These are phyloP conservation scores for Cladosporium sphaerospermum DNA, from an alignment of 2,329 filamentous ascomycete genomes.

Conservation along the genomic window DNA sequence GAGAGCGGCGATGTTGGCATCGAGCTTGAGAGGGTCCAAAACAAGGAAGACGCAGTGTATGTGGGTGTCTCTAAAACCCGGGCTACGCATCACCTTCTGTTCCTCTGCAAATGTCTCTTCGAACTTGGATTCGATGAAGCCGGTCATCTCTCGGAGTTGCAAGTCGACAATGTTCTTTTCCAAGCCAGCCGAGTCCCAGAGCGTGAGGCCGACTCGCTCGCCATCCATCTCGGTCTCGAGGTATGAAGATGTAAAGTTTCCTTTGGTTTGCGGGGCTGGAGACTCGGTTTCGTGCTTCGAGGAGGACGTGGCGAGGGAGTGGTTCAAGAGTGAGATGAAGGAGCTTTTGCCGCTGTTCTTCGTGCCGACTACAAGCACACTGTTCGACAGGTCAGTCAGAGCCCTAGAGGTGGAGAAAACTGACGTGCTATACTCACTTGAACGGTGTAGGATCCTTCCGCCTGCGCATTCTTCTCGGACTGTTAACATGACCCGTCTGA, in stretches of 20 bases:
- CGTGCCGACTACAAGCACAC: constrained; percentile 83
- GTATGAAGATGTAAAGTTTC: constrained; percentile 74
- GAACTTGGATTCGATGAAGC: constrained; percentile 95
- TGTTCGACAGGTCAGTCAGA: constrained; percentile 33
- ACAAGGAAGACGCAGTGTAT: constrained; percentile 94
- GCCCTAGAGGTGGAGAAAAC: too few relatives aligned
- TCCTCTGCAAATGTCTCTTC: constrained; percentile 96
- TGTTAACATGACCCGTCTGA: constrained; percentile 77
- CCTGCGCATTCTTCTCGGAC: constrained; percentile 81
- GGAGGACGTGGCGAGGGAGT: constrained; percentile 72
- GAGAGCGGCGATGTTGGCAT: constrained; percentile 52
- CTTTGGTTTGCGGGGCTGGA: constrained; percentile 23
- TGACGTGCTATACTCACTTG: constrained; percentile 63
- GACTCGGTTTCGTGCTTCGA: constrained; percentile 57
- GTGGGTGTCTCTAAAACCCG: constrained; percentile 89
- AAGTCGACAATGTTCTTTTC: constrained; percentile 94
- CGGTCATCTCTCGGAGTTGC: constrained; percentile 82
- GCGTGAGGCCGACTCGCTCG: constrained; percentile 82
- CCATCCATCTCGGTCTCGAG: constrained; percentile 91
- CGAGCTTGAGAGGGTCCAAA: constrained; percentile 79
- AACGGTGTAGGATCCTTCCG: constrained; percentile 97
- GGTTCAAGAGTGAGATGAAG: constrained; percentile 91
- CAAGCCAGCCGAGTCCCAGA: constrained; percentile 94
- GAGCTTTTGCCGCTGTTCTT: constrained; percentile 89
- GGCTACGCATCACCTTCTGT: constrained; percentile 92